Evolutionary conservation across 2,329 filamentous ascomycete species (phyloP).

Genomic region (Cladosporium sp.): DNA sequence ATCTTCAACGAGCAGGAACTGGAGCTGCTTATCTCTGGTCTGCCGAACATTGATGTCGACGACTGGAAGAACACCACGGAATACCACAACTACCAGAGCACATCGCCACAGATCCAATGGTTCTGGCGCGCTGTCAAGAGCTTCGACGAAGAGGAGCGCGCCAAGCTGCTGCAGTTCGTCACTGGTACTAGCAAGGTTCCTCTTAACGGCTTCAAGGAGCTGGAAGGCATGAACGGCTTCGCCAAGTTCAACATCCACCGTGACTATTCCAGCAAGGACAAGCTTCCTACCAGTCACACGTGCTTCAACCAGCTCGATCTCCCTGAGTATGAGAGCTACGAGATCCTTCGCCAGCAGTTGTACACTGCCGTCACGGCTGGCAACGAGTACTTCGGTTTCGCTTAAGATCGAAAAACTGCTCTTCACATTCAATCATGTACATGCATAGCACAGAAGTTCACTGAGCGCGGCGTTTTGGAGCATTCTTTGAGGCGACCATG

Average conservation of each 20-base stretch:
- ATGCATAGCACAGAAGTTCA: constrained; percentile 9
- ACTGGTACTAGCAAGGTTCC: constrained; percentile 98
- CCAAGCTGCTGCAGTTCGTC: constrained; percentile 95
- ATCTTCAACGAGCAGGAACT: constrained; percentile 99
- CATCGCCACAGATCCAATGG: constrained; percentile 97
- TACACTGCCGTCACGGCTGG: constrained; percentile 97
- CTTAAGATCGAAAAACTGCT: constrained; percentile 49
- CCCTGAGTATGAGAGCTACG: constrained; percentile 96
- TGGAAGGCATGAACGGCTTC: constrained; percentile 98
- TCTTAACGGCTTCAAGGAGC: constrained; percentile 96
- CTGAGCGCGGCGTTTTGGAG: constrained; percentile 11
- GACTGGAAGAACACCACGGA: constrained; percentile 99
- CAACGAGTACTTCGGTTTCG: constrained; percentile 96
- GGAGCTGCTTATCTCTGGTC: constrained; percentile 89
- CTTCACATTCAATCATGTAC: background rate
- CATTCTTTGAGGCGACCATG: background rate
- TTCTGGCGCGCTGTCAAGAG: constrained; percentile 98
- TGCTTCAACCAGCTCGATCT: constrained; percentile 99
- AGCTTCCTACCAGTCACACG: constrained; percentile 92
- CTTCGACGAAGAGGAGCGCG: constrained; percentile 97
- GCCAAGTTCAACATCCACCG: constrained; percentile 98
- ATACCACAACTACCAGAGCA: constrained; percentile 94
- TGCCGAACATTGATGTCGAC: constrained; percentile 95
- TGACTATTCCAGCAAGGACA: constrained; percentile 94
- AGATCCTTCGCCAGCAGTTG: constrained; percentile 78